Evolutionary conservation across 257 asterid genomes (phyloP), one percentile per base, ranked within the genome.

Genomic region (Fraxinus americana): DNA sequence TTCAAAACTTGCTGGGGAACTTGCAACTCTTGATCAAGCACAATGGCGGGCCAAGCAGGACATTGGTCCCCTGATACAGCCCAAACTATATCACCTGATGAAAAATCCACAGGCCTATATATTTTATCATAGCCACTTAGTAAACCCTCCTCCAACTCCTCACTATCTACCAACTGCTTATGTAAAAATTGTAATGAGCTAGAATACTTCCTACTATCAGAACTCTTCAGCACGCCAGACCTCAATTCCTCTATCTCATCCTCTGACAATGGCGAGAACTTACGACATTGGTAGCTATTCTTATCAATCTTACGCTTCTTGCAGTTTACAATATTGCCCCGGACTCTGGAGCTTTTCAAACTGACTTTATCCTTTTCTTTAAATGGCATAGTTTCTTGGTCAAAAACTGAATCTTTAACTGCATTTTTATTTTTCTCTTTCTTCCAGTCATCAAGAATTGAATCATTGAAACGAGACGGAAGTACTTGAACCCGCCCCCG

Each of bases 21-120:
- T 81, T 96, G 99, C 5, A 85, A 84, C 65, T 84, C 88, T n/a
- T 91, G 92, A 88, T 93, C 86, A 70, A 96, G 98, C 74, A 96
- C 96, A 67, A 96, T 89, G 19, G 97, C 98, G 4, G 99, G 99
- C 99, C 99, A 96, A 82, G 98, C 95, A 78, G 99, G 97, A 52
- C 81, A 88, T 32, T 83, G 80, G 78, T 75, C 92, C 83, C 98
- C 97, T 0, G 98, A 86, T 76, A 91, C 83, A 17, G 98, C 99
- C 99, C 99, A 96, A 81, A 96, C 97, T 61, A 96, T 81, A 45
- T 96, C 97, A 69, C 98, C 98, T 10, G 86, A 83, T 59, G 14
- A 85, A 81, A 96, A 93, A 23, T 91, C 94, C 70, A 79, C 84
- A 11, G 75, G 78, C 65, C 91, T 83, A 76, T 84, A 90, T 79